Conservation (phyloP, 306 rosid genomes). For the Cucumis cinereus region DNA sequence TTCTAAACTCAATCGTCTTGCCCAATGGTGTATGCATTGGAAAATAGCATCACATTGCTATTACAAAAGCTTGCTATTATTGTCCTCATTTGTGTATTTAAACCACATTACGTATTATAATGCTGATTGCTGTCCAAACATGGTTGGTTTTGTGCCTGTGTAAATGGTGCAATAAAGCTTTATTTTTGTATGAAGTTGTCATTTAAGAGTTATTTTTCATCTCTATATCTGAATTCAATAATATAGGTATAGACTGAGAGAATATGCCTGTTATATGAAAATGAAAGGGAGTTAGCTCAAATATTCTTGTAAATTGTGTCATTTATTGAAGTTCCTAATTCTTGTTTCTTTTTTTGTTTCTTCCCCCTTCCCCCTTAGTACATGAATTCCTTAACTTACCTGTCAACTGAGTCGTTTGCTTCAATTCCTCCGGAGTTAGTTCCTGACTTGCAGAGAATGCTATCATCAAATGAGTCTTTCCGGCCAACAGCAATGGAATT, state of each 20-base stretch:
- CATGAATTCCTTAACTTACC: constrained; percentile 86
- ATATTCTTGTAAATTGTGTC: not conserved
- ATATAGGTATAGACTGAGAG: not conserved
- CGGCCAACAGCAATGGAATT: constrained; percentile 82
- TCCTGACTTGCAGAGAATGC: constrained; percentile 88
- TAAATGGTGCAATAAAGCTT: not conserved
- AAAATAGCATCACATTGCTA: too few species aligned
- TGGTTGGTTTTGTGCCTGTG: not conserved
- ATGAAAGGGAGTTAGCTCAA: not conserved
- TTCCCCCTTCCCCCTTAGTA: constrained; percentile 45
- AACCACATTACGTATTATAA: not conserved
- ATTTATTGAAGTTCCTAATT: not conserved
- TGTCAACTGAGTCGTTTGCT: constrained; percentile 82
- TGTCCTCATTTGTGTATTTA: not conserved
- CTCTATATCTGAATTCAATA: not conserved
- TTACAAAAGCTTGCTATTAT: not conserved
- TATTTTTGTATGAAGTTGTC: not conserved
- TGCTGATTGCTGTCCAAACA: not conserved
- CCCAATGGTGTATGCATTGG: not conserved
- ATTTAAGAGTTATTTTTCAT: not conserved
- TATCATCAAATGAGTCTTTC: constrained; percentile 73
- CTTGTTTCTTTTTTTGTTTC: constrained; percentile 9
- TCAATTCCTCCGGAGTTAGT: constrained; percentile 72
- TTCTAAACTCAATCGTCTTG: not conserved
- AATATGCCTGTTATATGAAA: not conserved